Conservation (phyloP, 768 basidiomycete species). For the Mrakia blollopis region DNA sequence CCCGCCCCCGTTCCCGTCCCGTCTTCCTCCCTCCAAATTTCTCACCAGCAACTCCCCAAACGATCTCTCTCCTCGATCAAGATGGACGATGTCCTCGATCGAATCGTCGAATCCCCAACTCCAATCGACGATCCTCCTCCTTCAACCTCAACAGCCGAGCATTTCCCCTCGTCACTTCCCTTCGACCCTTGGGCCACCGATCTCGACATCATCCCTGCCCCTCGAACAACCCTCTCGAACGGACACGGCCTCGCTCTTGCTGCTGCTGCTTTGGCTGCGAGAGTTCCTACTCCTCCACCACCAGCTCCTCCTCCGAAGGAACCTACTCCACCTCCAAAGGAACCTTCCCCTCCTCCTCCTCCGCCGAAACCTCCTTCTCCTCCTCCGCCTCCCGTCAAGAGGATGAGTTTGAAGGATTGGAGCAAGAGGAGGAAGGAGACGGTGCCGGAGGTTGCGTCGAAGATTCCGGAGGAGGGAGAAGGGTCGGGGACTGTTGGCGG, state of each 20-base stretch:
- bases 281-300: background rate
- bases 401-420: slow-evolving; percentile 33
- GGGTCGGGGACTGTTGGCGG: background rate
- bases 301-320: too few species aligned
- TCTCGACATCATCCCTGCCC: background rate
- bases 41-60: background rate
- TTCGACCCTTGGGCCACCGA: slow-evolving; percentile 11
- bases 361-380: slow-evolving; percentile 28
- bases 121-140: background rate
- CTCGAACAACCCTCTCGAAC: background rate
- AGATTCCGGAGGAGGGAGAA: background rate
- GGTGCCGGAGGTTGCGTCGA: background rate
- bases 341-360: slow-evolving; percentile 22
- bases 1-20: background rate
- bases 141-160: background rate
- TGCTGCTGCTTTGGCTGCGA: background rate
- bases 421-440: slow-evolving; percentile 26
- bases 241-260: background rate
- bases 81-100: background rate
- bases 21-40: background rate
- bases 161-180: background rate
- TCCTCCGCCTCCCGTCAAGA: slow-evolving; percentile 15
- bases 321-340: slow-evolving; percentile 18
- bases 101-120: background rate
- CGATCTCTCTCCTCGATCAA: background rate